phyloP scores from a whole-genome alignment of 1,284 basidiomycete species.

The Veloboletus limbatus region DNA sequence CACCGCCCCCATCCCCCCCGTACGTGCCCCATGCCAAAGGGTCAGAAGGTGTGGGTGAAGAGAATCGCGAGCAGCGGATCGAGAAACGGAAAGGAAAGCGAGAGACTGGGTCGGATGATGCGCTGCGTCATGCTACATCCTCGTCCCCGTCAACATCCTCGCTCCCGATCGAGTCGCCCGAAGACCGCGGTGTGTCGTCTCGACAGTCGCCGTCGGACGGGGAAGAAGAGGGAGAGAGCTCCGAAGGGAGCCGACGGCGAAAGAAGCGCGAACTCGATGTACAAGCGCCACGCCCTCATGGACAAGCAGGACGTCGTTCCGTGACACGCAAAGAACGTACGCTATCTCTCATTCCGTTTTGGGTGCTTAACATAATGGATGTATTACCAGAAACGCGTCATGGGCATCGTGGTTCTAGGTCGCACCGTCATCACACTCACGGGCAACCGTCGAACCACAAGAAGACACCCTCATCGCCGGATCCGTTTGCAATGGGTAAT shows the following conservation, averaged over 20 bases:
- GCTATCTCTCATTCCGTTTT: background rate
- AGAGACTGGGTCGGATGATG: constrained; percentile 2
- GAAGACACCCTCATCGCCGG: constrained; percentile 4
- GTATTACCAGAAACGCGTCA: too few relatives aligned
- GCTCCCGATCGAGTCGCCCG: constrained; percentile 9
- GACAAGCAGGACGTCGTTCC: background rate
- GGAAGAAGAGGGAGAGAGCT: constrained; percentile 17
- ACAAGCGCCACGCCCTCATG: background rate
- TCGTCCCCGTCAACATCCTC: constrained; percentile 21
- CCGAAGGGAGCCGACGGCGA: constrained; percentile 10
- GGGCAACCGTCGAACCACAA: constrained; percentile 6
- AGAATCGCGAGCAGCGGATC: background rate
- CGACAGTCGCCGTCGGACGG: constrained; percentile 13
- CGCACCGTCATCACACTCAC: constrained; percentile 9
- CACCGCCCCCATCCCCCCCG: constrained; percentile 15
- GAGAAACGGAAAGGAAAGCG: constrained; percentile 22
- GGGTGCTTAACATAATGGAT: too few relatives aligned
- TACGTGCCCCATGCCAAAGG: too few relatives aligned
- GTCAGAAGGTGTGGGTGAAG: too few relatives aligned
- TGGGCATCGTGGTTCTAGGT: constrained; percentile 14
- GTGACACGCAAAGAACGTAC: constrained; percentile 21
- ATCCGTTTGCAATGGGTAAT: constrained; percentile 26
- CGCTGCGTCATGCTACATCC: constrained; percentile 2
- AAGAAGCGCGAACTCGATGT: constrained; percentile 24
- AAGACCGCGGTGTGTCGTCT: constrained; percentile 6